Percentiles rank a stretch among this genome's conserved stretches.
Evolutionary conservation across 2,329 filamentous ascomycete genomes (phyloP).

Genomic region (Pseudogymnoascus sp.): DNA sequence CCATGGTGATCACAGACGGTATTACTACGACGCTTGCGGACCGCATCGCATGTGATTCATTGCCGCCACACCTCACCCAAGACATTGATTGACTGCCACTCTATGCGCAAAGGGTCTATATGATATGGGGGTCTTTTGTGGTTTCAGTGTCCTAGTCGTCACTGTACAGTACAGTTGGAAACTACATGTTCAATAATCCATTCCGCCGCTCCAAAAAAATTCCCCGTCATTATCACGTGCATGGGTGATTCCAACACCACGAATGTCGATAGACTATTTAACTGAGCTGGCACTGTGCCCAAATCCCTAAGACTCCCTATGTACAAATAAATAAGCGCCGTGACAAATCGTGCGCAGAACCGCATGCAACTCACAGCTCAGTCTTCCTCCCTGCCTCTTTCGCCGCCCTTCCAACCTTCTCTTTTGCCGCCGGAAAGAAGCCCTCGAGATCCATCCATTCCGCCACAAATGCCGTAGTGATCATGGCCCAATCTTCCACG

Average conservation of each 20-base stretch:
- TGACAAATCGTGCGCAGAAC: background rate
- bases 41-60: background rate
- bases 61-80: background rate
- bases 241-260: background rate
- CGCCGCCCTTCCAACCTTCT: background rate
- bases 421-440: conserved; percentile 17
- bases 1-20: background rate
- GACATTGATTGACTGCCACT: background rate
- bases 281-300: background rate
- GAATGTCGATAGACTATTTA: background rate
- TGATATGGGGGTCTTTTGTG: background rate
- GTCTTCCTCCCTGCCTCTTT: background rate
- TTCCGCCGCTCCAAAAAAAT: background rate
- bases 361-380: conserved; percentile 3
- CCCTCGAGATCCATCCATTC: conserved; percentile 79
- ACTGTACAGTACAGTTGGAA: background rate
- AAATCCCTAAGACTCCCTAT: background rate
- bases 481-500: conserved; percentile 77
- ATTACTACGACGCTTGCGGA: background rate
- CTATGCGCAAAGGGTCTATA: background rate
- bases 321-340: conserved; percentile 1
- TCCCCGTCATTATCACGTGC: background rate
- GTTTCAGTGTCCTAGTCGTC: background rate
- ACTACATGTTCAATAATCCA: background rate
- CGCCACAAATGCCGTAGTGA: conserved; percentile 74